A percentile compares a stretch with the other conserved stretches of the same genome.
These are phyloP conservation scores for Evansstolkia leycettana DNA, from an alignment of 495 filamentous ascomycete genomes.

Conservation along the genomic window DNA sequence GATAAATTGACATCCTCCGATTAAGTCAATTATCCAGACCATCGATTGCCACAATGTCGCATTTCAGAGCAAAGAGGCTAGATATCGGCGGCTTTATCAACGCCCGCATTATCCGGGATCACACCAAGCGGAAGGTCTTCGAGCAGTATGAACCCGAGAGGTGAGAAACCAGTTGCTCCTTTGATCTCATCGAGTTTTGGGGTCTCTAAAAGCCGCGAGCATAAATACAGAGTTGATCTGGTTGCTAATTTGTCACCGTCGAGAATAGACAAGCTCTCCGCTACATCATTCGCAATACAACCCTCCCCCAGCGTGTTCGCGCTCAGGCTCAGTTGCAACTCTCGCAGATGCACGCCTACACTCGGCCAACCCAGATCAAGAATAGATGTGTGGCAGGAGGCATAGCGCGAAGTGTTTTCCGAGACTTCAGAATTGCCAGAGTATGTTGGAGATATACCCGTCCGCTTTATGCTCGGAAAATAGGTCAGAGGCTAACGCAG, in stretches of 20 bases:
- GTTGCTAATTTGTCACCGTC: background rate
- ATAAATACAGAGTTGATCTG: too few relatives aligned
- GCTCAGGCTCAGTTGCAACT: conserved; percentile 88
- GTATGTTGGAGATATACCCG: conserved; percentile 39
- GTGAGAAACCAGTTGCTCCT: conserved; percentile 26
- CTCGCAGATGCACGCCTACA: conserved; percentile 89
- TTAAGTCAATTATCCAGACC: conserved; percentile 1
- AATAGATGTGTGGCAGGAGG: conserved; percentile 88
- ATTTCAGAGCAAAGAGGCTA: conserved; percentile 77
- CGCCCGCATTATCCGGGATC: conserved; percentile 72
- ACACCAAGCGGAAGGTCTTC: conserved; percentile 89
- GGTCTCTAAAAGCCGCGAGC: too few relatives aligned
- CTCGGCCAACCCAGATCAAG: conserved; percentile 80
- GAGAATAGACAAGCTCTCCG: conserved; percentile 77
- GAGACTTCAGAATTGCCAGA: conserved; percentile 81
- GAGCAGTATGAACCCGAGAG: conserved; percentile 74
- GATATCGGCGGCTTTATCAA: conserved; percentile 82
- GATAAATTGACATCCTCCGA: conserved; percentile 13
- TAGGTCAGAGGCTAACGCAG: too few relatives aligned
- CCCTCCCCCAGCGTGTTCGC: conserved; percentile 64
- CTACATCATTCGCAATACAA: conserved; percentile 87
- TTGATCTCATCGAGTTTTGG: conserved; percentile 4
- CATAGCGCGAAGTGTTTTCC: conserved; percentile 70
- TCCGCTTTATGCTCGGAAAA: background rate
- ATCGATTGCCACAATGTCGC: conserved; percentile 42